Evolutionary conservation across 257 asterid genomes (phyloP).

Genomic region (Verbascum thapsus): DNA sequence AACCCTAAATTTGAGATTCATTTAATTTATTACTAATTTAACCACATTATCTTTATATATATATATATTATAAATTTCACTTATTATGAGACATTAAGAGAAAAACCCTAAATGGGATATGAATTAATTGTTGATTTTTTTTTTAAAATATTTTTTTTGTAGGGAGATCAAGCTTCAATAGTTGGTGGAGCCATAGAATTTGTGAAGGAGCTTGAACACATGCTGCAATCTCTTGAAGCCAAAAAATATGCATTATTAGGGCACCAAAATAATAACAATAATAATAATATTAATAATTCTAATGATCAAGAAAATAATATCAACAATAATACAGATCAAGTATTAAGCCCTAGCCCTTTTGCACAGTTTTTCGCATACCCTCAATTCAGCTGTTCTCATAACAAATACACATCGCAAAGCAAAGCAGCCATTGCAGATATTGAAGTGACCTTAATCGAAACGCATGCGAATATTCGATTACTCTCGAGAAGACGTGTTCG

Average conservation of each 20-base stretch:
- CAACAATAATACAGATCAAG: background rate
- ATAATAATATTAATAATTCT: background rate
- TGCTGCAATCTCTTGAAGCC: constrained; percentile 86
- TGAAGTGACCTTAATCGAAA: constrained; percentile 86
- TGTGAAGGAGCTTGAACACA: constrained; percentile 90
- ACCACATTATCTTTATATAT: too few relatives aligned
- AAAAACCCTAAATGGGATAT: too few relatives aligned
- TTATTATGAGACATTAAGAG: too few relatives aligned
- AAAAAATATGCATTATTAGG: constrained; percentile 49
- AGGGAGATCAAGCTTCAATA: constrained; percentile 98
- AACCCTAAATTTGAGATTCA: background rate
- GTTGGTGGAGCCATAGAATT: constrained; percentile 97
- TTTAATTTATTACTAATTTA: too few relatives aligned
- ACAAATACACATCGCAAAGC: constrained; percentile 65
- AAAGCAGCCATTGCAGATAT: constrained; percentile 77
- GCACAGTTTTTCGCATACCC: constrained; percentile 80
- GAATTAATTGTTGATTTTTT: too few relatives aligned
- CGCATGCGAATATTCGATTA: constrained; percentile 91
- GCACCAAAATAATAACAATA: constrained; percentile 14
- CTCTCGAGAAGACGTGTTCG: constrained; percentile 59
- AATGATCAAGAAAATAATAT: too few relatives aligned
- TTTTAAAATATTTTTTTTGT: too few relatives aligned
- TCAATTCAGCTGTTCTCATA: constrained; percentile 62
- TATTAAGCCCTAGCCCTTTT: constrained; percentile 59
- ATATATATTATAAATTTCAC: too few relatives aligned